These are phyloP conservation scores for Phascolomyces articulosus DNA, from an alignment of 371 early-diverging fungal genomes.

Conservation along the genomic window DNA sequence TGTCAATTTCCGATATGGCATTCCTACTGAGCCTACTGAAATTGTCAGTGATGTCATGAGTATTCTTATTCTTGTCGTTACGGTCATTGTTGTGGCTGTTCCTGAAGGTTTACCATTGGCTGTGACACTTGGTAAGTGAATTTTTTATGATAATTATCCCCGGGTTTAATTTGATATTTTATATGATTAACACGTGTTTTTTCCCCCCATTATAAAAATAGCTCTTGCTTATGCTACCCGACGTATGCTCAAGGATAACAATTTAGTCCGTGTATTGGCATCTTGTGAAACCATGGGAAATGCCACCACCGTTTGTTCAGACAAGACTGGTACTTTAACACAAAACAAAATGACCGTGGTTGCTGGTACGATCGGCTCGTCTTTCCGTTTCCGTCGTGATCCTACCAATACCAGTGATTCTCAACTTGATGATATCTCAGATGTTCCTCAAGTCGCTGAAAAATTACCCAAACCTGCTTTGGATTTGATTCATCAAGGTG, in stretches of 20 bases:
- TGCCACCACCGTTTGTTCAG: conserved; percentile 90
- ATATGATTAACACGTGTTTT: no score
- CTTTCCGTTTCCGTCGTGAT: conserved; percentile 37
- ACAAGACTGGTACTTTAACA: conserved; percentile 92
- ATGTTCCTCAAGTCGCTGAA: conserved; percentile 27
- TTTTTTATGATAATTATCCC: no score
- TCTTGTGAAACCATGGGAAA: conserved; percentile 96
- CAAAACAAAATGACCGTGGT: conserved; percentile 92
- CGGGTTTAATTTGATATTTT: no score
- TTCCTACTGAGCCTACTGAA: conserved; percentile 23
- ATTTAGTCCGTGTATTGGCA: conserved; percentile 86
- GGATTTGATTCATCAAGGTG: conserved; percentile 59
- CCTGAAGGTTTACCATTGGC: conserved; percentile 85
- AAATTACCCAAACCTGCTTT: conserved; percentile 42
- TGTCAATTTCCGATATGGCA: conserved; percentile 29
- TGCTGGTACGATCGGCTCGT: conserved; percentile 59
- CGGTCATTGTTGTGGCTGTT: conserved; percentile 81
- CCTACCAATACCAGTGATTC: conserved; percentile 28
- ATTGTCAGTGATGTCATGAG: conserved; percentile 53
- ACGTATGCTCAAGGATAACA: conserved; percentile 89
- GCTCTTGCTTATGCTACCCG: conserved; percentile 78
- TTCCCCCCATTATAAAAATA: conserved; percentile 21
- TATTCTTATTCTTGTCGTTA: conserved; percentile 70
- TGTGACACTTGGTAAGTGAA: conserved; percentile 61
- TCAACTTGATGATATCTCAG: conserved; percentile 31